Conservation (phyloP, 192 early-diverging fungal genomes). For the Podila epigama region DNA sequence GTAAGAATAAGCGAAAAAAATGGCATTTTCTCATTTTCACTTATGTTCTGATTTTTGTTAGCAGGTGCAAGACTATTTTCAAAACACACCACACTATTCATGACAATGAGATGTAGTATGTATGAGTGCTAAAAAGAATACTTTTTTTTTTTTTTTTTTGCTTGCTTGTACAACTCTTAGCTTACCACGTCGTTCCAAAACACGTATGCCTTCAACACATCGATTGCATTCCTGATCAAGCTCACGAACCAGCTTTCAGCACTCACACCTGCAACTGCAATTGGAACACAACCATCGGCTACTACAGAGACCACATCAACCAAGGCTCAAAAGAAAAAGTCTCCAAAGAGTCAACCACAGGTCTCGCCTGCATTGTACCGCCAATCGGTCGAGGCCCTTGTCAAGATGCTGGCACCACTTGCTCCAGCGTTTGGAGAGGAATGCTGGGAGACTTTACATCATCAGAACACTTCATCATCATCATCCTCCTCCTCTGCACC, state of each 20-base stretch:
- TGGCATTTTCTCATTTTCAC: neutral
- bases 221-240: slow-evolving; percentile 87
- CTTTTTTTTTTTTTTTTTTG: neutral
- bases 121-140: too few species aligned
- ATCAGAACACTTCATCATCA: neutral
- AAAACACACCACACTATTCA: too few species aligned
- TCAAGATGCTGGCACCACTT: slow-evolving; percentile 79
- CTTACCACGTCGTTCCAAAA: slow-evolving; percentile 41
- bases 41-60: neutral
- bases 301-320: neutral
- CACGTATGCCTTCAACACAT: slow-evolving; percentile 79
- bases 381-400: slow-evolving; percentile 57
- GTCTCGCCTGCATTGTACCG: slow-evolving; percentile 58
- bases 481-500: neutral
- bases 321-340: too few species aligned
- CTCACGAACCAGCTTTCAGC: slow-evolving; percentile 61
- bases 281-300: neutral
- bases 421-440: slow-evolving; percentile 80
- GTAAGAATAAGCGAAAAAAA: slow-evolving; percentile 35
- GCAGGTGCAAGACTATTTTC: too few species aligned
- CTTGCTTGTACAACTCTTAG: too few species aligned
- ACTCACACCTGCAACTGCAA: slow-evolving; percentile 6
- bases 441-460: slow-evolving; percentile 64
- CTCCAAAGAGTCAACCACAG: slow-evolving; percentile 2
- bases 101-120: too few species aligned